Evolutionary conservation across 2,329 filamentous ascomycete genomes (phyloP).

Genomic region (Sporothrix globosa): DNA sequence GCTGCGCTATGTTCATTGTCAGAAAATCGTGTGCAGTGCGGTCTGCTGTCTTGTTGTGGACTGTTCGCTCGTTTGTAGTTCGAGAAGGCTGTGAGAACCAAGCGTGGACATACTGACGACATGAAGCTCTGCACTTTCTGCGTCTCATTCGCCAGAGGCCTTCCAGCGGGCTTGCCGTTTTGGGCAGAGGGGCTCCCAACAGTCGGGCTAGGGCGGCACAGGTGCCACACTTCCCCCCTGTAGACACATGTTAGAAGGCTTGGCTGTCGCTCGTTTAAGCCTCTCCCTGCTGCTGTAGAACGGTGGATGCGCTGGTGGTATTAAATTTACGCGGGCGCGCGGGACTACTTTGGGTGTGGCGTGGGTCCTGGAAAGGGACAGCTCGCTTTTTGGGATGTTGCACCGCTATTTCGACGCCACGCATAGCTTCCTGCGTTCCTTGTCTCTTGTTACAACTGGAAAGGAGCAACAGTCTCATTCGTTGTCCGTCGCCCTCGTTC

Average conservation of each 20-base stretch:
- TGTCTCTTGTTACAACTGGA: background rate
- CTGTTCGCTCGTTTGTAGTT: background rate
- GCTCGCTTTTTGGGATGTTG: conserved; percentile 15
- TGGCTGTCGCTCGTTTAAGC: background rate
- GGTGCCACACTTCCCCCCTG: conserved; percentile 1
- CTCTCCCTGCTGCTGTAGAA: background rate
- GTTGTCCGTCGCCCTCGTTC: background rate
- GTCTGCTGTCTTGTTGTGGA: background rate
- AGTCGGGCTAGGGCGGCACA: background rate
- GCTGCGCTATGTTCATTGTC: background rate
- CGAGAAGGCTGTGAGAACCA: background rate
- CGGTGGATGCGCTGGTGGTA: background rate
- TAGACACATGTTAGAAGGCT: background rate
- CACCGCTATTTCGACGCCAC: conserved; percentile 16
- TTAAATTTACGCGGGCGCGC: background rate
- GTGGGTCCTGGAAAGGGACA: conserved; percentile 27
- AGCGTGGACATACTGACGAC: background rate
- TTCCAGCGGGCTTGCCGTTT: background rate
- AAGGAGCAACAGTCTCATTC: background rate
- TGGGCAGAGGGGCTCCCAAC: background rate
- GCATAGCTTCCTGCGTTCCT: background rate
- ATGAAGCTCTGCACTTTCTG: conserved; percentile 6
- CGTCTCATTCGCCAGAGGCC: conserved; percentile 7
- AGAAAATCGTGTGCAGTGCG: background rate
- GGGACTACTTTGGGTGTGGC: background rate